Evolutionary conservation across 2,329 filamentous ascomycete species (phyloP), one percentile per base, ranked within the genome.

Genomic region (Furcasterigmium sp.): DNA sequence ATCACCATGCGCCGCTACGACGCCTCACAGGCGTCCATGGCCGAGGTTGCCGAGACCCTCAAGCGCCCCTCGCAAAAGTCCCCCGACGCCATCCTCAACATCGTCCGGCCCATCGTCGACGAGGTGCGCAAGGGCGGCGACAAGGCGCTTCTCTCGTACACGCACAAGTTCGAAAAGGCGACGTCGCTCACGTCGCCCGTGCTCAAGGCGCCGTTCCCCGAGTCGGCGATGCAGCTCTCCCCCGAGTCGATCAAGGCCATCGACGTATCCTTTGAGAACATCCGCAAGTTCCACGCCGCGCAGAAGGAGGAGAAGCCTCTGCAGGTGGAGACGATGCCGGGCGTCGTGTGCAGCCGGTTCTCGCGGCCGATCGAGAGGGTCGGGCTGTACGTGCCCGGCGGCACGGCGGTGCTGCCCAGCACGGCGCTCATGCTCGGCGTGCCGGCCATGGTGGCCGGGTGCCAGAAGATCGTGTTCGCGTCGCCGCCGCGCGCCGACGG

Each of bases 401-500:
- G 93, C 49, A 98, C 93, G 2, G 93, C 93, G 2, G 93, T 98
- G n/a, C 75, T 98, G 32, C 93, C 93, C 11, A 95, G 90, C 44
- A 97, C 93, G 8, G 93, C 93, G 3, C 84, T 98, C 52, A 98
- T 98, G 93, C 78, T 98, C 42, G 93, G 93, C 60, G 93, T 98
- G 5, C 93, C 93, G 8, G 93, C 93, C 47, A 94, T 94, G 86
- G 93, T 97, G 8, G 93, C 93, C 19, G 93, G 93, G 19, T 98
- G 93, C 75, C 82, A 91, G 69, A 94, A 86, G 66, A 95, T 98
- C 47, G 86, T 98, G 14, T 72, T 98, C 28, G 93, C 93, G 17
- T 94, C 91, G 0, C 93, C 93, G 23, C 93, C 93, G 15, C 84
- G 93, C 35, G 68, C 86, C 0, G 91, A 97, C 57, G 93, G 93